Conservation (phyloP, 1,284 basidiomycete genomes). For the Garcileccinum viscosum region DNA sequence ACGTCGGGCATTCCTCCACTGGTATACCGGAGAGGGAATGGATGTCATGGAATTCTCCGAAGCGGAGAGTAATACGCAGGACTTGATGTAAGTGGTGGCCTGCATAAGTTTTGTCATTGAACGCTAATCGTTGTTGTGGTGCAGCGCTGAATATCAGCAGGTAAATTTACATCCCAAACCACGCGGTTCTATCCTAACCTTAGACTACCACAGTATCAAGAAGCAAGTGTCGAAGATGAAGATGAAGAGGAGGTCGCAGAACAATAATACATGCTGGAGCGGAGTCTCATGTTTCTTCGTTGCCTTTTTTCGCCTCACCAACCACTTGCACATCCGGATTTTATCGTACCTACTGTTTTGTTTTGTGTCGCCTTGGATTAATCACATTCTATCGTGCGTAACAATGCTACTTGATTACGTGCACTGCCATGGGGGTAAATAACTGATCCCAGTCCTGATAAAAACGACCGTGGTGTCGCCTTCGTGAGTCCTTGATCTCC, state of each 20-base stretch:
- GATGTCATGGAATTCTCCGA: conserved; percentile 93
- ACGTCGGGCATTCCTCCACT: conserved; percentile 86
- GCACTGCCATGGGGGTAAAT: neutral
- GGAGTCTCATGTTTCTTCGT: neutral
- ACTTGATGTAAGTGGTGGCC: conserved; percentile 70
- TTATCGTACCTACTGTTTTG: conserved; percentile 24
- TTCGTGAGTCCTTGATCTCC: neutral
- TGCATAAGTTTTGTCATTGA: neutral
- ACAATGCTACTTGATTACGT: neutral
- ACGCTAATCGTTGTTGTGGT: conserved; percentile 13
- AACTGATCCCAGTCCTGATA: neutral
- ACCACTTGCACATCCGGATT: conserved; percentile 8
- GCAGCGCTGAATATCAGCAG: conserved; percentile 39
- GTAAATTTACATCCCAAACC: conserved; percentile 14
- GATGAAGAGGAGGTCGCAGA: conserved; percentile 16
- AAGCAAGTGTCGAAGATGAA: conserved; percentile 33
- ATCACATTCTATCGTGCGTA: conserved; percentile 8
- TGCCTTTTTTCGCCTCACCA: neutral
- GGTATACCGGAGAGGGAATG: conserved; percentile 94
- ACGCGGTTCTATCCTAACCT: neutral
- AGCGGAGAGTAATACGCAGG: conserved; percentile 83
- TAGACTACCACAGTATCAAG: conserved; percentile 34
- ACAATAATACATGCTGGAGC: conserved; percentile 22
- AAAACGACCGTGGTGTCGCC: neutral
- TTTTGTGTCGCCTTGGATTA: conserved; percentile 24